Evolutionary conservation across 129 eudicot species (phyloP).

Genomic region (Apium graveolens): DNA sequence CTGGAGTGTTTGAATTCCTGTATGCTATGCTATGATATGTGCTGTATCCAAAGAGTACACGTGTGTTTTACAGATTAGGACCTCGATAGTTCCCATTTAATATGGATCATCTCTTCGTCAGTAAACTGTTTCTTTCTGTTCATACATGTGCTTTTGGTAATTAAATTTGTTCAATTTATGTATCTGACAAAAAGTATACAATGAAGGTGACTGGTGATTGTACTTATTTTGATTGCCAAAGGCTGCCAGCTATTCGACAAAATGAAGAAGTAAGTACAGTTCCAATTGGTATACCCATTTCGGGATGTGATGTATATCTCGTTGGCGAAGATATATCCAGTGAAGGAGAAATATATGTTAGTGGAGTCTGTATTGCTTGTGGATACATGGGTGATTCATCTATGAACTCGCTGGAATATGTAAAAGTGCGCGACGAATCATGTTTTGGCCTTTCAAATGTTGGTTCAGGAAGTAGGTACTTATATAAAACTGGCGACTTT

Average conservation of each 20-base stretch:
- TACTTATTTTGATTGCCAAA: constrained; percentile 85
- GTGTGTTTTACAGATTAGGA: background rate
- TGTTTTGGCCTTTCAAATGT: constrained; percentile 16
- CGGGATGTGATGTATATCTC: constrained; percentile 55
- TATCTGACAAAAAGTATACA: constrained; percentile 16
- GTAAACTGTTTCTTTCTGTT: background rate
- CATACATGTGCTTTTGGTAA: background rate
- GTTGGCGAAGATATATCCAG: constrained; percentile 38
- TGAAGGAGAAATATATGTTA: constrained; percentile 70
- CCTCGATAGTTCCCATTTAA: background rate
- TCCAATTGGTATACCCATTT: constrained; percentile 76
- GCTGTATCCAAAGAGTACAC: background rate
- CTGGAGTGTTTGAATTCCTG: no score
- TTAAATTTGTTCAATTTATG: background rate
- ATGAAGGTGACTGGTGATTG: constrained; percentile 92
- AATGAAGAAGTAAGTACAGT: constrained; percentile 49
- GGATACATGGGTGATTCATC: constrained; percentile 54
- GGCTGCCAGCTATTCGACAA: constrained; percentile 43
- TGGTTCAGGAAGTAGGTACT: constrained; percentile 22
- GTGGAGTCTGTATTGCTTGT: constrained; percentile 60
- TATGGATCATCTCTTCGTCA: background rate
- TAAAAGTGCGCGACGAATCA: constrained; percentile 28
- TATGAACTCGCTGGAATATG: constrained; percentile 28
- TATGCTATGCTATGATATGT: background rate
- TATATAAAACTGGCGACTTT: constrained; percentile 79